Percentiles rank a stretch among this genome's conserved stretches.
Evolutionary conservation across 2,329 filamentous ascomycete species (phyloP).

Genomic region (Arachnomyces sp.): DNA sequence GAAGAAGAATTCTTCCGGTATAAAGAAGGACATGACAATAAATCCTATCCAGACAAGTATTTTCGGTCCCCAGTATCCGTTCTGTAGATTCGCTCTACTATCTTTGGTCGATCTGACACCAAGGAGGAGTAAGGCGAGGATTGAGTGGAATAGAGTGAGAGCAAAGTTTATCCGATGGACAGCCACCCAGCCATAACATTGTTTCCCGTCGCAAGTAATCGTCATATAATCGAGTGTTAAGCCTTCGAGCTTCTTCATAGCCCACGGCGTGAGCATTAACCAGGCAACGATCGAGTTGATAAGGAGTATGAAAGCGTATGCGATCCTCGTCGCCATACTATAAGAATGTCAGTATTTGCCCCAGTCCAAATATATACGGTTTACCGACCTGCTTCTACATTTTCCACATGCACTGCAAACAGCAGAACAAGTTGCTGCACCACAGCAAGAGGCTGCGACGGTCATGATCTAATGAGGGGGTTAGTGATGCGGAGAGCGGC

Average conservation of each 20-base stretch:
- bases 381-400: slow-evolving; percentile 76
- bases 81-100: slow-evolving; percentile 79
- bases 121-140: slow-evolving; percentile 74
- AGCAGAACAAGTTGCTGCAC: slow-evolving; percentile 91
- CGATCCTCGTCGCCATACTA: slow-evolving; percentile 93
- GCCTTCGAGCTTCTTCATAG: slow-evolving; percentile 87
- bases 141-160: slow-evolving; percentile 83
- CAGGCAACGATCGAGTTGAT: slow-evolving; percentile 95
- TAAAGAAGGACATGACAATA: slow-evolving; percentile 87
- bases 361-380: slow-evolving; percentile 2
- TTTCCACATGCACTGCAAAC: slow-evolving; percentile 94
- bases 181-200: slow-evolving; percentile 92
- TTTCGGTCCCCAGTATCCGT: slow-evolving; percentile 99
- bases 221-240: slow-evolving; percentile 92
- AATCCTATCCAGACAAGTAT: slow-evolving; percentile 79
- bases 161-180: slow-evolving; percentile 98
- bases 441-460: slow-evolving; percentile 83
- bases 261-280: slow-evolving; percentile 99
- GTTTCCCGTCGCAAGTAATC: slow-evolving; percentile 80
- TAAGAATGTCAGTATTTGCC: slow-evolving; percentile 17
- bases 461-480: slow-evolving; percentile 55
- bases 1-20: slow-evolving; percentile 89
- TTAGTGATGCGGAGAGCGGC: slow-evolving; percentile 8
- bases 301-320: slow-evolving; percentile 87
- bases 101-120: slow-evolving; percentile 83